Evolutionary conservation across 345 rosid species (phyloP), one percentile per base, ranked within the genome.

Genomic region (Eucalyptus shirleyi): DNA sequence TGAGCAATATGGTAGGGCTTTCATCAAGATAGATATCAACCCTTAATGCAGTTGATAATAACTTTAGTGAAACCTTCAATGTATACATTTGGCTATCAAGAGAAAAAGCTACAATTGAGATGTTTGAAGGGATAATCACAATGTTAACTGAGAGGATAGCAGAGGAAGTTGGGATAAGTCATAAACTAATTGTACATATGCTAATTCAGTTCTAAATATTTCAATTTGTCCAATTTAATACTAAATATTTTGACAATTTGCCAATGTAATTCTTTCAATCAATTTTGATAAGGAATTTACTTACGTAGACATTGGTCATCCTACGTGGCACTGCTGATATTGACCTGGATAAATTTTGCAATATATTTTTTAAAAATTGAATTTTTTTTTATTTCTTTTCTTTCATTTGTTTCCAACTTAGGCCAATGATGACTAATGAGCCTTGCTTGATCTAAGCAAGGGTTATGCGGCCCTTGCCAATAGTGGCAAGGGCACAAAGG

Each of bases 301-400:
- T n/a, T 4, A 67, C 6, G 10, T n/a, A 9, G 3, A n/a, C 6
- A 3, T 8, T 67, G 2, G 2, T 16, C 6, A 7, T 65, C 6
- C 21, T n/a, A 65, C 6, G 0, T 8, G 6, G 12, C 2, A 19
- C 11, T 19, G 2, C 1, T 19, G 56, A 8, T 53, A 53, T 53
- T 53, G 59, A n/a, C 21, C 5, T 65, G 21, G 11, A 65, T n/a
- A 65, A 32, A 3, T 67, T 32, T 32, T 67, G 12, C 23, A 67
- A n/a, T 3, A n/a, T 15, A 6, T 65, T 65, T 65, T 65, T 14
- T n/a, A 4, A n/a, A 55, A 1, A 37, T 37, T 37, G 40, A 37
- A 37, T 37, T 37, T 37, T 16, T 16, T n/a, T 2, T n/a, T 7
- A 14, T 30, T n/a, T 32, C 0, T n/a, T 67, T 32, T 67, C 23